Base-by-base conservation (phyloP, 306 rosid species). In the Medicago truncatula region DNA sequence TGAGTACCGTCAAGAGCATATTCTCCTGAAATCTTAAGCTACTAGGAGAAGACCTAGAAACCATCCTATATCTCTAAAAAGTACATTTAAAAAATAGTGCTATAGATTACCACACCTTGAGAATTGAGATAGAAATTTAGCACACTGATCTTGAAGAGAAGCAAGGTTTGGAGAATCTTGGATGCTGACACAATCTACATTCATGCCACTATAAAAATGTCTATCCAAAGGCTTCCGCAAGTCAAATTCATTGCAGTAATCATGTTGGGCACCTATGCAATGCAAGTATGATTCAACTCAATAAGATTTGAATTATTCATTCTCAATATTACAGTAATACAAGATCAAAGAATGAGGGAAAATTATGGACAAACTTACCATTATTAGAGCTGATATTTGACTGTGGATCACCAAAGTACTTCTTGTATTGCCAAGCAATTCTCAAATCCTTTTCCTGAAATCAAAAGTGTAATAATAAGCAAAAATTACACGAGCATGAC, bases 351-450 rank as follows among this genome's bases (percentile, higher is more conserved):
- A 58, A 67, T 2, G 20, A 21, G 31, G 57, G 23, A 70, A 38
- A 17, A 4, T 17, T n/a, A 78, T 6, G 81, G 56, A 74, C 54
- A 82, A 76, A 40, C 79, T 79, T 83, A 84, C 96, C 89, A 73
- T 80, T 83, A 46, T 73, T 82, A 73, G 78, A 54, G 71, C 82
- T 83, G 40, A 67, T 18, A 69, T 76, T 83, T 80, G 71, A 87
- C 70, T 87, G 91, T 76, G 88, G 82, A 57, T 94, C 97, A 64
- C 87, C 92, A 61, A 91, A 89, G 75, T 94, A 91, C 87, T 91
- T 94, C 70, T 91, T 90, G 80, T 90, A 94, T 81, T 91, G 98
- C 97, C 98, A 91, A 81, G 96, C 97, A 80, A 91, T 91, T 84
- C 97, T 89, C 74, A 94, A 78, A 57, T 87, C 91, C 73, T 88